Conservation (phyloP, 352 stramenopile genomes). For the Globisporangium heterothallicum region DNA sequence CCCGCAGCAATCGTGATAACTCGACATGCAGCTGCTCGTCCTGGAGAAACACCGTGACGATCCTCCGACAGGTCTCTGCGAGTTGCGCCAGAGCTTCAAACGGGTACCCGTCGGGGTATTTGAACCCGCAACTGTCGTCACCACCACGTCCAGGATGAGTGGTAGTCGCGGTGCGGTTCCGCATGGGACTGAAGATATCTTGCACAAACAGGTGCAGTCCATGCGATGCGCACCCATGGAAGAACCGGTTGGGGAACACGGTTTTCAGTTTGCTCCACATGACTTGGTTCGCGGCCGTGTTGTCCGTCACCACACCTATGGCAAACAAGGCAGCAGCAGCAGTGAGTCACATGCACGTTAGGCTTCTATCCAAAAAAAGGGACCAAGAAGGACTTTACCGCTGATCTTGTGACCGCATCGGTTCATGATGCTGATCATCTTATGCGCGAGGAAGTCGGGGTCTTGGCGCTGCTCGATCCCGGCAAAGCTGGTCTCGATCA, state of each 20-base stretch:
- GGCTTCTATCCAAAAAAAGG: background rate
- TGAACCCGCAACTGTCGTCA: background rate
- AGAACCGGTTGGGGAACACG: conserved; percentile 19
- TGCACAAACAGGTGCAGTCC: conserved; percentile 19
- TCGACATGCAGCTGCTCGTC: background rate
- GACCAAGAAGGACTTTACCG: background rate
- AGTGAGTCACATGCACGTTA: too few species aligned
- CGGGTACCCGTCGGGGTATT: conserved; percentile 8
- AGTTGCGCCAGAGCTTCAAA: conserved; percentile 14
- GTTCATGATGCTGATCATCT: conserved; percentile 13
- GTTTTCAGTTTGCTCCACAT: conserved; percentile 20
- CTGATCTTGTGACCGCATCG: conserved; percentile 3
- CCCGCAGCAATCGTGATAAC: background rate
- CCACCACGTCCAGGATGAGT: too few species aligned
- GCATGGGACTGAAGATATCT: conserved; percentile 17
- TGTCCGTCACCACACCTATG: conserved; percentile 21
- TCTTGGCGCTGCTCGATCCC: background rate
- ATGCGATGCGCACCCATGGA: conserved; percentile 25
- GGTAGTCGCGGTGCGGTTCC: too few species aligned
- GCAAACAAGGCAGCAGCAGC: background rate
- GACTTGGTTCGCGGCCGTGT: conserved; percentile 12
- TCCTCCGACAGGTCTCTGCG: conserved; percentile 9
- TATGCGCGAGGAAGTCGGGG: conserved; percentile 4
- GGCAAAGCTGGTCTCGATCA: background rate
- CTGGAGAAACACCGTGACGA: conserved; percentile 12